Conservation (phyloP, 2,329 filamentous ascomycete genomes). For the Ceratocystis variospora region DNA sequence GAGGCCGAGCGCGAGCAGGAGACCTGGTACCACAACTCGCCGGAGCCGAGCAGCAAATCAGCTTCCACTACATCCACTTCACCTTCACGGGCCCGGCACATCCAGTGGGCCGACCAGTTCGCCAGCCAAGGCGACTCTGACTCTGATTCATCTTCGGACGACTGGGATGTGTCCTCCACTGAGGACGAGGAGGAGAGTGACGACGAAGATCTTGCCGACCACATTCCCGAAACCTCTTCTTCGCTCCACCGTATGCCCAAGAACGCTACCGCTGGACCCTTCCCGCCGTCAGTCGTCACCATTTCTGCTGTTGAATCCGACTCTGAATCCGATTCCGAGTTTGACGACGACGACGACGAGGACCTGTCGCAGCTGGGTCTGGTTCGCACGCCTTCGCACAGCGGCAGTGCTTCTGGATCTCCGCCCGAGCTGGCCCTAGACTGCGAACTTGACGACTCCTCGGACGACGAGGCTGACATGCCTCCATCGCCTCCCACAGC, state of each 20-base stretch:
- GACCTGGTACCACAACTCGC: constrained; percentile 92
- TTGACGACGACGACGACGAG: constrained; percentile 45
- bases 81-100: constrained; percentile 52
- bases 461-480: constrained; percentile 57
- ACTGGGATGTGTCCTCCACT: constrained; percentile 21
- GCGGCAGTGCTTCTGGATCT: constrained; percentile 31
- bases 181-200: constrained; percentile 12
- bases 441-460: constrained; percentile 54
- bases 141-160: not conserved
- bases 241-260: not conserved
- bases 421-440: constrained; percentile 59
- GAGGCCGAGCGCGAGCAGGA: constrained; percentile 82
- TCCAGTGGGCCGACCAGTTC: constrained; percentile 57
- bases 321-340: constrained; percentile 31
- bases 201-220: constrained; percentile 9
- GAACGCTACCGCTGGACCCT: not conserved
- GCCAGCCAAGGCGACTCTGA: constrained; percentile 29
- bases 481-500: constrained; percentile 53
- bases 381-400: constrained; percentile 53
- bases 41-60: constrained; percentile 53
- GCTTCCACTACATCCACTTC: constrained; percentile 25
- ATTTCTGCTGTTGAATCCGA: constrained; percentile 4
- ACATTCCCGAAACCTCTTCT: not conserved
- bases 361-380: constrained; percentile 53
- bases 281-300: not conserved